Conservation (phyloP, 305 asterid species). For the Caryopteris hybrid region DNA sequence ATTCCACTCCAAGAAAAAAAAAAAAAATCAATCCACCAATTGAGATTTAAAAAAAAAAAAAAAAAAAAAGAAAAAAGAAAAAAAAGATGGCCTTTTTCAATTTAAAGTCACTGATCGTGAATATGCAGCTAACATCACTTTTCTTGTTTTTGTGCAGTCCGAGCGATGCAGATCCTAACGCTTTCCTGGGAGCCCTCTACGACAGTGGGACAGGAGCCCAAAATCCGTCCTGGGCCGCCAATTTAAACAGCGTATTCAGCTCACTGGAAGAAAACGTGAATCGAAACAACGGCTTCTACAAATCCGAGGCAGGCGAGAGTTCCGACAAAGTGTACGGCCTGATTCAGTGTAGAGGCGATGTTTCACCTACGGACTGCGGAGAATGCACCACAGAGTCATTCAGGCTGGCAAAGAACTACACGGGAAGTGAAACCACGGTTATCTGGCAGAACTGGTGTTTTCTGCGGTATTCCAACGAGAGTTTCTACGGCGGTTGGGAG, state of each 20-base stretch:
- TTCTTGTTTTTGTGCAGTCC: neutral
- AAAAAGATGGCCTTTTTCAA: neutral
- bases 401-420: neutral
- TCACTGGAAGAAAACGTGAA: neutral
- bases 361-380: neutral
- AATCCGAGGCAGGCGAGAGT: neutral
- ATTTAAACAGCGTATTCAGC: slow-evolving; percentile 1
- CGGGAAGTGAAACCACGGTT: neutral
- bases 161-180: neutral
- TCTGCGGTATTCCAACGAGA: slow-evolving; percentile 17
- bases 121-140: neutral
- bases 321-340: slow-evolving; percentile 7
- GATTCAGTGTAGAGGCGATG: slow-evolving; percentile 19
- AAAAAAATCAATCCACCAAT: neutral
- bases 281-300: neutral
- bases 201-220: neutral
- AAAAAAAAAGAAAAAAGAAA: too few species aligned
- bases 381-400: slow-evolving; percentile 1
- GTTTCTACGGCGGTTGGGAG: slow-evolving; percentile 15
- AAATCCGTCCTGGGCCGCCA: neutral
- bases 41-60: too few species aligned
- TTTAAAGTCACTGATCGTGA: neutral
- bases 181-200: neutral
- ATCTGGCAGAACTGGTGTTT: slow-evolving; percentile 13
- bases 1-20: neutral